These are phyloP conservation scores for Heterobasidion parviporum DNA, from an alignment of 1,284 basidiomycete species.

Conservation along the genomic window DNA sequence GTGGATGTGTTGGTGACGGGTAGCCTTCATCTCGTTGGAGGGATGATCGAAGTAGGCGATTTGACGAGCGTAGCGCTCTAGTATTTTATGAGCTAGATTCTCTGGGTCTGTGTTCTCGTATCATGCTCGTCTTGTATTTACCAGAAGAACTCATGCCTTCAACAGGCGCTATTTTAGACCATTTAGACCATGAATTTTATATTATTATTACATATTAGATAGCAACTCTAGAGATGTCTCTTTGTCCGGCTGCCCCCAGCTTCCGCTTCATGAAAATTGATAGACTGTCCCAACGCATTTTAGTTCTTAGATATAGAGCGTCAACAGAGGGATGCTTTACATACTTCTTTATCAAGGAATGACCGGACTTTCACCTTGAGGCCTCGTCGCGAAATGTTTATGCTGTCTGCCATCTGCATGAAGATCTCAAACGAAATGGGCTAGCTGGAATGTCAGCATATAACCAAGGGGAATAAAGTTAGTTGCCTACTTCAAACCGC, in stretches of 20 bases:
- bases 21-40: slow-evolving; percentile 92
- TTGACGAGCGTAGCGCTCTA: slow-evolving; percentile 56
- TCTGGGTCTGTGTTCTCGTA: too few relatives aligned
- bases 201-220: slow-evolving; percentile 9
- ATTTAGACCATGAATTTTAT: not conserved
- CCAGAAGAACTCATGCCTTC: slow-evolving; percentile 5
- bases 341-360: slow-evolving; percentile 54
- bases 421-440: slow-evolving; percentile 55
- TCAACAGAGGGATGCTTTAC: slow-evolving; percentile 1
- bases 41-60: slow-evolving; percentile 85
- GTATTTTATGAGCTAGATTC: not conserved
- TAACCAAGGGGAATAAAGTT: not conserved
- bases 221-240: too few relatives aligned
- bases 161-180: slow-evolving; percentile 13
- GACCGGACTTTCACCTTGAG: slow-evolving; percentile 33
- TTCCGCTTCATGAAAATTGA: slow-evolving; percentile 38
- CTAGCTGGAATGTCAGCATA: slow-evolving; percentile 22
- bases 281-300: slow-evolving; percentile 26
- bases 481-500: slow-evolving; percentile 47
- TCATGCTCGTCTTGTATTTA: not conserved
- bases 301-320: not conserved
- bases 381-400: slow-evolving; percentile 23
- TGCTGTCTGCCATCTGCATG: slow-evolving; percentile 24
- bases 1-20: slow-evolving; percentile 81
- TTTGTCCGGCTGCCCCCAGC: too few relatives aligned